A percentile compares a stretch with the other conserved stretches of the same genome.
Evolutionary conservation across 2,329 filamentous ascomycete genomes (phyloP).

Genomic region (Xylariaceae sp.): DNA sequence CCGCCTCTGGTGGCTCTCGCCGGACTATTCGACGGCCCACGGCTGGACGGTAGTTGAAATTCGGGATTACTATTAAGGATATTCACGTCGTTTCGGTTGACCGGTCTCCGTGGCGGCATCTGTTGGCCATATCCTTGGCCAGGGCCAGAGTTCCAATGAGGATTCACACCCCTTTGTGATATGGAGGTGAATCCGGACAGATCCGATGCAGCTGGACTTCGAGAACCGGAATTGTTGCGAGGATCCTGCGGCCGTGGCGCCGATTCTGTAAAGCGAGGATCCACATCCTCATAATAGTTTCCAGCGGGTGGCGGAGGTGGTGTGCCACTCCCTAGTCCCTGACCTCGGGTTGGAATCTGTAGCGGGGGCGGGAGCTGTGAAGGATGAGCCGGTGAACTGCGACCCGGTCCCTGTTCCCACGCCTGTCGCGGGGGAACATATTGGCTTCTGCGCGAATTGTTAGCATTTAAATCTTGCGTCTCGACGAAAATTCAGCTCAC

Average conservation of each 20-base stretch:
- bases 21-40: constrained; percentile 17
- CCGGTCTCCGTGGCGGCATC: constrained; percentile 36
- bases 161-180: constrained; percentile 81
- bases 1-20: constrained; percentile 27
- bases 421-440: constrained; percentile 49
- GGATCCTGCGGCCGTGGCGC: constrained; percentile 35
- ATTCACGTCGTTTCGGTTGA: constrained; percentile 59
- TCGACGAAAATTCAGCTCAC: too few relatives aligned
- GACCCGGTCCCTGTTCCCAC: constrained; percentile 43
- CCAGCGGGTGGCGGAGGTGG: constrained; percentile 25
- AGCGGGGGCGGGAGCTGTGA: constrained; percentile 34
- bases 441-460: constrained; percentile 36
- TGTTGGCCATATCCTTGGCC: constrained; percentile 34
- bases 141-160: constrained; percentile 66
- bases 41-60: constrained; percentile 59
- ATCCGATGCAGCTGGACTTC: constrained; percentile 72
- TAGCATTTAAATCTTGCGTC: constrained; percentile 8
- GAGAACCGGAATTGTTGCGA: constrained; percentile 44
- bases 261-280: constrained; percentile 69
- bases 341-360: constrained; percentile 25
- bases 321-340: constrained; percentile 29
- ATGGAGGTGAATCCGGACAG: constrained; percentile 84
- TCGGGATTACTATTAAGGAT: constrained; percentile 77
- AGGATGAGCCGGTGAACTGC: constrained; percentile 32
- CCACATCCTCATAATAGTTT: constrained; percentile 87